phyloP scores from a whole-genome alignment of 2,329 filamentous ascomycete species.

The Fusarium coffeatum region DNA sequence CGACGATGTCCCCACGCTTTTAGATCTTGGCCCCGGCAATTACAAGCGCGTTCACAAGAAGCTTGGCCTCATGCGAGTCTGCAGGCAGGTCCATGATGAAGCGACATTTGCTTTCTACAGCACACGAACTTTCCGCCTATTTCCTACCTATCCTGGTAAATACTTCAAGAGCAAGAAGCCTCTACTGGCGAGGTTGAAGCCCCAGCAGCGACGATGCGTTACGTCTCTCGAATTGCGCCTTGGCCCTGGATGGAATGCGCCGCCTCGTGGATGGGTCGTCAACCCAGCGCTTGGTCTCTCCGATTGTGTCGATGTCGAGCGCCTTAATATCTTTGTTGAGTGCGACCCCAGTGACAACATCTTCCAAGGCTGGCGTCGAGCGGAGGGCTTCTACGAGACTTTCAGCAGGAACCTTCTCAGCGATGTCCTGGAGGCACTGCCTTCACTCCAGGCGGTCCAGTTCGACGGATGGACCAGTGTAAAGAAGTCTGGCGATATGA shows the following conservation, averaged over 20 bases:
- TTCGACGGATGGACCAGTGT: constrained; percentile 78
- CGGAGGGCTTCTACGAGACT: constrained; percentile 75
- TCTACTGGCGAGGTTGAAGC: constrained; percentile 73
- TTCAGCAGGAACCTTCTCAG: constrained; percentile 71
- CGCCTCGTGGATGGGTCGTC: constrained; percentile 77
- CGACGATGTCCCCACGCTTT: constrained; percentile 60
- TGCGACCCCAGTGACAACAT: constrained; percentile 75
- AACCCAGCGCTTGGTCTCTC: constrained; percentile 71
- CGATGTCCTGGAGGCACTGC: constrained; percentile 67
- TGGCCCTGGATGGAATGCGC: constrained; percentile 77
- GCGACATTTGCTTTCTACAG: constrained; percentile 75
- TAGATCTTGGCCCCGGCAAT: constrained; percentile 76
- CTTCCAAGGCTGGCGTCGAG: constrained; percentile 75
- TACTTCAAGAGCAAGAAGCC: constrained; percentile 81
- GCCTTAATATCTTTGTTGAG: constrained; percentile 76
- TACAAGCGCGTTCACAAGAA: constrained; percentile 70
- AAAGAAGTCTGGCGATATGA: constrained; percentile 72
- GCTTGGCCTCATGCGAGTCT: constrained; percentile 71
- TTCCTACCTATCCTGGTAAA: constrained; percentile 71
- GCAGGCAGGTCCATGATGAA: constrained; percentile 70
- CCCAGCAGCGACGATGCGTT: constrained; percentile 68
- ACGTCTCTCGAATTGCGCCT: constrained; percentile 76
- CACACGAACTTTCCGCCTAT: constrained; percentile 71
- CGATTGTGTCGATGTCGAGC: constrained; percentile 69
- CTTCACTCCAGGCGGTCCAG: constrained; percentile 68